Percentiles rank a stretch among this genome's conserved stretches.
Conservation (phyloP, 345 rosid species). For the Aquilaria malaccensis region DNA sequence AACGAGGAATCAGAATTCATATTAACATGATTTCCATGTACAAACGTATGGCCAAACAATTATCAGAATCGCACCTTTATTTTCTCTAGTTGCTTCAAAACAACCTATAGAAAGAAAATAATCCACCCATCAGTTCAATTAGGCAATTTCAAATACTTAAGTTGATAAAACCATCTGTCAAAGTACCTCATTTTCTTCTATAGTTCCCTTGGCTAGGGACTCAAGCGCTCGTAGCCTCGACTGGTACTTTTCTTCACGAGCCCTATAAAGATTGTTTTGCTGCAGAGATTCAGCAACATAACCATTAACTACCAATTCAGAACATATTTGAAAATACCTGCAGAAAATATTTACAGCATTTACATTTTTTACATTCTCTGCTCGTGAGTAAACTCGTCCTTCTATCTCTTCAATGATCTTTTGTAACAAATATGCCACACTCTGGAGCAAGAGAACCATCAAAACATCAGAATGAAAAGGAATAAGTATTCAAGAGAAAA, state of each 20-base stretch:
- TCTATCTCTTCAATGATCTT: constrained; percentile 62
- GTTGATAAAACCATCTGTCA: constrained; percentile 1
- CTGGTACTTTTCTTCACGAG: constrained; percentile 69
- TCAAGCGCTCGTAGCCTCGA: constrained; percentile 68
- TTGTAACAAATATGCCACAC: constrained; percentile 50
- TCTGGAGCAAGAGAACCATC: constrained; percentile 17
- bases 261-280: constrained; percentile 68
- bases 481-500: constrained; percentile 7
- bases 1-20: background rate
- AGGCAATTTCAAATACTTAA: background rate
- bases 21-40: background rate
- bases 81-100: constrained; percentile 34
- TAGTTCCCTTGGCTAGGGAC: constrained; percentile 63
- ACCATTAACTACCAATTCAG: constrained; percentile 18
- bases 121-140: constrained; percentile 12
- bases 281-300: constrained; percentile 27
- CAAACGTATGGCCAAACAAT: background rate
- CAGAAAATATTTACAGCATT: constrained; percentile 12
- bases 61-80: constrained; percentile 29
- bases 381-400: constrained; percentile 63
- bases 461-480: constrained; percentile 4
- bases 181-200: constrained; percentile 73
- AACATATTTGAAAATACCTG: constrained; percentile 8
- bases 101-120: constrained; percentile 28
- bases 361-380: constrained; percentile 71